Evolutionary conservation across 2,329 filamentous ascomycete genomes (phyloP), one percentile per base, ranked within the genome.

Genomic region (Colletotrichum camelliae): DNA sequence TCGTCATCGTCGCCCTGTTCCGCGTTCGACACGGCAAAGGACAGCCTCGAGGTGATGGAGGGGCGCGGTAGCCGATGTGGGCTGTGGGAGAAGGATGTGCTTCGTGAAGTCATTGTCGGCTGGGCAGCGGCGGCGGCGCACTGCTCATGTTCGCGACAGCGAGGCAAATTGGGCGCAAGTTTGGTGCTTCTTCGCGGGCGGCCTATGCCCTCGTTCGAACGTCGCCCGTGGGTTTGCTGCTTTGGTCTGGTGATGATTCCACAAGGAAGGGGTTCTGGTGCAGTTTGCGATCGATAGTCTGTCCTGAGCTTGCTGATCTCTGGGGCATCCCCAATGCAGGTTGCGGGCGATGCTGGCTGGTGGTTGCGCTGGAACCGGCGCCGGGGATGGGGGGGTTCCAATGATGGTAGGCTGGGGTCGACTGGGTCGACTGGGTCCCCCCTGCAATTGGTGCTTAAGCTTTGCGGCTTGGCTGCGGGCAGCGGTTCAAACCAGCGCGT

Each of bases 41-140:
- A 93, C 66, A 95, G 87, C 75, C 94, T 90, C 79, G 91, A 92
- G 83, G 86, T 88, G 82, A 93, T 87, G 77, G 92, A 93, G 57
- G 90, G 85, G 81, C 91, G 88, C 75, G 86, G 87, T 81, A 78
- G 76, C 39, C 71, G 75, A 52, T 76, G 64, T 29, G 76, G 75
- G 67, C 74, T 75, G 73, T 88, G 84, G 72, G 89, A 88, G 83
- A 89, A 89, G 76, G 91, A 91, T 77, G 89, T 85, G 82, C 91
- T 86, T 87, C 85, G 85, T 77, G 86, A 84, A 83, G 84, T 89
- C 89, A 90, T 90, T 65, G 33, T 76, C 80, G 82, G 84, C 80
- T 78, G 5, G 43, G 43, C n/a, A 13, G 43, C 43, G 43, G 43
- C 43, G 43, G 43, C 68, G 81, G 79, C 78, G 77, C 80, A 77